Evolutionary conservation across 768 basidiomycete genomes (phyloP).

Genomic region (Kwoniella sp.): DNA sequence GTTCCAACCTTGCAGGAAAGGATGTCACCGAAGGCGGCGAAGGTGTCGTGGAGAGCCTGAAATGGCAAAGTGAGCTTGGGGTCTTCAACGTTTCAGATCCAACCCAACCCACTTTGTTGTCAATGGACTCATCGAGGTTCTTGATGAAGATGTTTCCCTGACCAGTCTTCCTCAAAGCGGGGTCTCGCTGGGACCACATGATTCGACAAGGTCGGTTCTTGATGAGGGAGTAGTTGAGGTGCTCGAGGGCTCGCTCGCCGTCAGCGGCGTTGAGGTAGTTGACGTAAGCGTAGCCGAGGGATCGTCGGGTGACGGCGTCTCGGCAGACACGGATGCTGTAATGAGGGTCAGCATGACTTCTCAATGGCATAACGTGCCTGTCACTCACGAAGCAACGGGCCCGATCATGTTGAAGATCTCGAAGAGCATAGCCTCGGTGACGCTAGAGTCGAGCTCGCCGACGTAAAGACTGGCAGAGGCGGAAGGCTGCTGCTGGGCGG

Average conservation of each 20-base stretch:
- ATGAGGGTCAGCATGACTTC: too few species aligned
- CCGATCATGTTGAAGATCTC: constrained; percentile 99
- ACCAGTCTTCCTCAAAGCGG: constrained; percentile 96
- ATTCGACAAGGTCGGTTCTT: constrained; percentile 98
- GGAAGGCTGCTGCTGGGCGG: constrained; percentile 38
- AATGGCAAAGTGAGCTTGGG: not conserved
- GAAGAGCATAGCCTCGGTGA: constrained; percentile 99
- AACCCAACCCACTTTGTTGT: constrained; percentile 75
- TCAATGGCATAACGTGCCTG: too few species aligned
- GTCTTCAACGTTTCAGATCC: not conserved
- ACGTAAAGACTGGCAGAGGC: constrained; percentile 80
- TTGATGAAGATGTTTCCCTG: constrained; percentile 99
- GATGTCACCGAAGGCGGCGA: constrained; percentile 97
- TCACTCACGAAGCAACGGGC: constrained; percentile 88
- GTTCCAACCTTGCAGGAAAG: constrained; percentile 98
- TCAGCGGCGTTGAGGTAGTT: constrained; percentile 95
- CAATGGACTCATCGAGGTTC: constrained; percentile 93
- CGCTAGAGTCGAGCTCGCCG: constrained; percentile 95
- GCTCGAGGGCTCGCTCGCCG: constrained; percentile 98
- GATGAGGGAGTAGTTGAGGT: constrained; percentile 98
- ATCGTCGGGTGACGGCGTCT: constrained; percentile 98
- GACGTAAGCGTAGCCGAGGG: constrained; percentile 98
- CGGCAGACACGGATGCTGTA: constrained; percentile 96
- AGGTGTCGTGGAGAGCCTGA: constrained; percentile 97
- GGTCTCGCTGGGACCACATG: constrained; percentile 99